A percentile compares a stretch with the other conserved stretches of the same genome.
phyloP scores from a whole-genome alignment of 169 alveolate species.

The Eimeria tenella region DNA sequence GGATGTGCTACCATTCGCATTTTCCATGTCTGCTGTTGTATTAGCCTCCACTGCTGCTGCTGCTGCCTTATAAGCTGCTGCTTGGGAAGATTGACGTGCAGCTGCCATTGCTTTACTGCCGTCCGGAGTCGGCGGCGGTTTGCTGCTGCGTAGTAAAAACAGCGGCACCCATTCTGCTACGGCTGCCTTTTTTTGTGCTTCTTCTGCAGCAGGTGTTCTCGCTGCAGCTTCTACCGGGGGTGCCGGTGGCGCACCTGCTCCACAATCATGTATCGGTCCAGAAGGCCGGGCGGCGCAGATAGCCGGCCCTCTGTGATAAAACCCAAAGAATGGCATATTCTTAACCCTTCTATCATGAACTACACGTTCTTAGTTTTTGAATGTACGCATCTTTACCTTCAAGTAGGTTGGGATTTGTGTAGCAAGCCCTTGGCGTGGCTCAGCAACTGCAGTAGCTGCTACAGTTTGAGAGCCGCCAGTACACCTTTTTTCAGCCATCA shows the following conservation, averaged over 20 bases:
- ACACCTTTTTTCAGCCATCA: no score
- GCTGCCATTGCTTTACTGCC: background rate
- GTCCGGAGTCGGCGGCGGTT: background rate
- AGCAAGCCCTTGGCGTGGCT: no score
- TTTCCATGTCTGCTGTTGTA: background rate
- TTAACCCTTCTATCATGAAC: background rate
- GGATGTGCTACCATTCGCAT: background rate
- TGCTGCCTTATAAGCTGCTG: conserved; percentile 20
- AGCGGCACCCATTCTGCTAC: background rate
- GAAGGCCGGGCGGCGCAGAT: background rate
- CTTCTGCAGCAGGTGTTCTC: background rate
- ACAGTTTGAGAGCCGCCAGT: no score
- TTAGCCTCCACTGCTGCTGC: conserved; percentile 41
- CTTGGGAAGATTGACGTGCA: background rate
- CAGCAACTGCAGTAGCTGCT: no score
- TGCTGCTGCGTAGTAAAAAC: conserved; percentile 25
- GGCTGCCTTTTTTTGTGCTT: background rate
- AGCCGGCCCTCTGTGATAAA: conserved; percentile 5
- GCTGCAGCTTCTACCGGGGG: background rate
- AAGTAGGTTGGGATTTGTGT: no score
- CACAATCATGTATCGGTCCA: background rate
- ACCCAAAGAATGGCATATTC: conserved; percentile 39
- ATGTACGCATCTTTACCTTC: no score
- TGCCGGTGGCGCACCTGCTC: background rate
- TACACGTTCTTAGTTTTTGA: no score